Conservation (phyloP, 331 rosid species). For the Telfairia occidentalis region DNA sequence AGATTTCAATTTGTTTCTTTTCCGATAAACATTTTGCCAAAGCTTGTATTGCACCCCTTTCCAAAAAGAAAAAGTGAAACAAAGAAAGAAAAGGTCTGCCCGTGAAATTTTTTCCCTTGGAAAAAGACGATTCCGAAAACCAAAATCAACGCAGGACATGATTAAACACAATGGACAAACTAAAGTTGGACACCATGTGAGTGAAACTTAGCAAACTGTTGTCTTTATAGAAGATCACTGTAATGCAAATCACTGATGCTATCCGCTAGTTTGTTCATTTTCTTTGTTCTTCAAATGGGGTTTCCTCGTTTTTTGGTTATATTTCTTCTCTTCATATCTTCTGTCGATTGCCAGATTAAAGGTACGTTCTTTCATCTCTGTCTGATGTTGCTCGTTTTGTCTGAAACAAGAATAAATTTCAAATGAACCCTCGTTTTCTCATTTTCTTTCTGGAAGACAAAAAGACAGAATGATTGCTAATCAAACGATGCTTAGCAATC, state of each 20-base stretch:
- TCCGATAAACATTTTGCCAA: neutral
- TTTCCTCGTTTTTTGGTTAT: constrained; percentile 23
- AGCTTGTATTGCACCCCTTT: constrained; percentile 23
- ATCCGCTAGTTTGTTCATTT: constrained; percentile 23
- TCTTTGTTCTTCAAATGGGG: constrained; percentile 43
- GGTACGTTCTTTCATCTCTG: constrained; percentile 35
- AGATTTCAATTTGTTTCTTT: constrained; percentile 14
- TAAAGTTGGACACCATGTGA: constrained; percentile 17
- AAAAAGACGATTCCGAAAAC: constrained; percentile 44
- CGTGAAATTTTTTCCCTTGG: constrained; percentile 7
- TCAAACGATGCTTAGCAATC: neutral
- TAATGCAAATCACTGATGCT: constrained; percentile 13
- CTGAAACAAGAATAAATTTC: neutral
- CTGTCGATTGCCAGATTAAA: constrained; percentile 48
- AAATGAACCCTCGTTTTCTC: neutral
- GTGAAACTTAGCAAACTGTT: constrained; percentile 28
- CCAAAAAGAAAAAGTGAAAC: neutral
- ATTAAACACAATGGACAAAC: constrained; percentile 36
- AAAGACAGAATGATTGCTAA: no score
- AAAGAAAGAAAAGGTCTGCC: constrained; percentile 12
- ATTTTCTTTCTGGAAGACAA: neutral
- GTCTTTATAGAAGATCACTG: constrained; percentile 21
- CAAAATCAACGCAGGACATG: constrained; percentile 35
- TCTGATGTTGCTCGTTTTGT: neutral
- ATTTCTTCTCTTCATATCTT: constrained; percentile 30